Percentiles rank a stretch among this genome's conserved stretches.
Evolutionary conservation across 768 basidiomycete genomes (phyloP).

Genomic region (Rhizopogon vulgaris): DNA sequence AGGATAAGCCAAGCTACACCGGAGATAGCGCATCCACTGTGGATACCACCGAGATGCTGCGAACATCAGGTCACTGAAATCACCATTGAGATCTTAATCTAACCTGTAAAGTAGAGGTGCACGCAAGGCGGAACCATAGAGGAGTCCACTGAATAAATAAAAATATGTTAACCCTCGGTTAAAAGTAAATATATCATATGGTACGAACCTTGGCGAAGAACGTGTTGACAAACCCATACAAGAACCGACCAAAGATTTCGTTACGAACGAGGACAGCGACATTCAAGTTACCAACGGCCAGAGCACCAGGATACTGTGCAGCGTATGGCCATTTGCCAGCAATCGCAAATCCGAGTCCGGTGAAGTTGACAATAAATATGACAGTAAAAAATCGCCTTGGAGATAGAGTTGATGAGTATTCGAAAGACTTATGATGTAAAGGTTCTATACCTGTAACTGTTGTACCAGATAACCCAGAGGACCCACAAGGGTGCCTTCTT

Average conservation of each 20-base stretch:
- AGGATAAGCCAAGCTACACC: slow-evolving; percentile 66
- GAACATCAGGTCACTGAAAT: slow-evolving; percentile 5
- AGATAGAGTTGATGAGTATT: not conserved
- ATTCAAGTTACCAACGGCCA: slow-evolving; percentile 70
- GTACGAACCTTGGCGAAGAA: slow-evolving; percentile 58
- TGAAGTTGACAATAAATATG: slow-evolving; percentile 52
- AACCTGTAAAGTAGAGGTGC: slow-evolving; percentile 69
- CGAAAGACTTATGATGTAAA: not conserved
- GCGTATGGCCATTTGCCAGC: slow-evolving; percentile 66
- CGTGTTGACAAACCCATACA: slow-evolving; percentile 68
- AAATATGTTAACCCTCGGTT: not conserved
- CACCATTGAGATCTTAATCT: not conserved
- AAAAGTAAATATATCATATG: not conserved
- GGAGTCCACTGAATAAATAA: slow-evolving; percentile 54
- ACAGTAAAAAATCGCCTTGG: slow-evolving; percentile 69
- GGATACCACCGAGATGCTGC: slow-evolving; percentile 75
- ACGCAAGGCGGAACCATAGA: slow-evolving; percentile 63
- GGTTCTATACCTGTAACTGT: slow-evolving; percentile 59
- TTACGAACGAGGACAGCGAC: slow-evolving; percentile 73
- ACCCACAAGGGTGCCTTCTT: slow-evolving; percentile 56
- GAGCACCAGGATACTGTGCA: slow-evolving; percentile 57
- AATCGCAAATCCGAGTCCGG: slow-evolving; percentile 54
- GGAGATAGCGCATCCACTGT: slow-evolving; percentile 68
- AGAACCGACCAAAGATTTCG: slow-evolving; percentile 72
- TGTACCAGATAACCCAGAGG: slow-evolving; percentile 66